Evolutionary conservation across 805 yeast genomes (phyloP).

Genomic region (Candida cerambycidarum): DNA sequence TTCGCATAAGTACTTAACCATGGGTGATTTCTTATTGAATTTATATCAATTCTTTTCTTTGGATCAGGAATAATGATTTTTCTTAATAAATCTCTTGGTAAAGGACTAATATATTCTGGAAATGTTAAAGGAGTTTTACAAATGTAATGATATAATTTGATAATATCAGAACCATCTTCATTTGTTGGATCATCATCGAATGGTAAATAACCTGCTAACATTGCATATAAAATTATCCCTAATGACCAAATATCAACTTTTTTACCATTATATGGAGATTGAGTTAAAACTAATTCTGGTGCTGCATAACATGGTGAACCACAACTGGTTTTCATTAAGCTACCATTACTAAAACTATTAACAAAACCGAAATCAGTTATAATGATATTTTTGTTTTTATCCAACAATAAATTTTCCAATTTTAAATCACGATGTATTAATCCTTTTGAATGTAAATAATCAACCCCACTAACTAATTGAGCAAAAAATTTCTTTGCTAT

Average conservation of each 20-base stretch:
- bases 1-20: slow-evolving; percentile 87
- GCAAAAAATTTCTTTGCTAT: slow-evolving; percentile 87
- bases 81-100: slow-evolving; percentile 87
- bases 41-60: slow-evolving; percentile 63
- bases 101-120: slow-evolving; percentile 88
- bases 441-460: slow-evolving; percentile 81
- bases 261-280: slow-evolving; percentile 83
- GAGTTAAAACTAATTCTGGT: slow-evolving; percentile 90
- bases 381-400: slow-evolving; percentile 80
- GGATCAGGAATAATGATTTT: slow-evolving; percentile 87
- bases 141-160: slow-evolving; percentile 85
- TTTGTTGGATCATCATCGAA: slow-evolving; percentile 97
- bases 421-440: slow-evolving; percentile 77
- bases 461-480: slow-evolving; percentile 90
- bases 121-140: slow-evolving; percentile 89
- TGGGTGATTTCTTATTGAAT: slow-evolving; percentile 73
- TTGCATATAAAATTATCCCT: slow-evolving; percentile 93
- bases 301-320: slow-evolving; percentile 99
- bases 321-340: slow-evolving; percentile 90
- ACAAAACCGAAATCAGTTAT: slow-evolving; percentile 96
- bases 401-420: slow-evolving; percentile 72
- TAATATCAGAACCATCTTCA: slow-evolving; percentile 94
- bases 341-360: slow-evolving; percentile 68
- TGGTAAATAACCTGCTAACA: slow-evolving; percentile 96
- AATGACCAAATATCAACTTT: slow-evolving; percentile 97